Evolutionary conservation across 73 alveolate genomes (phyloP).

Genomic region (Paramecium primaurelia): DNA sequence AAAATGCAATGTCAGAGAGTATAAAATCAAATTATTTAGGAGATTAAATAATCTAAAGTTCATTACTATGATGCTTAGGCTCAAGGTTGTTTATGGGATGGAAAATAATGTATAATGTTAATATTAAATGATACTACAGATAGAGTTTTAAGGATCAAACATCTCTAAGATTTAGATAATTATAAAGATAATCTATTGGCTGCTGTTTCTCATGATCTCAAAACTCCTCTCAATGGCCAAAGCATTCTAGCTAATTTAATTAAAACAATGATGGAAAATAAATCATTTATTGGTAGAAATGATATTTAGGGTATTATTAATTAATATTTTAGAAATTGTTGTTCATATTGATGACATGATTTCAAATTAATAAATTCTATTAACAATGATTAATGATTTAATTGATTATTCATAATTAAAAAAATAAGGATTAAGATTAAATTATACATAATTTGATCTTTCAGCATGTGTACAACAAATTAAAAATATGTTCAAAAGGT

Average conservation of each 20-base stretch:
- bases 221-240: slow-evolving; percentile 24
- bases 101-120: slow-evolving; percentile 18
- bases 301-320: slow-evolving; percentile 25
- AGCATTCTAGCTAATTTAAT: background rate
- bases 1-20: background rate
- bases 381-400: slow-evolving; percentile 37
- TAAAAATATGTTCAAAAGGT: background rate
- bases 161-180: slow-evolving; percentile 2
- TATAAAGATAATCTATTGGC: slow-evolving; percentile 41
- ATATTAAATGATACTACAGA: slow-evolving; percentile 36
- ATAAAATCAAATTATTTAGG: background rate
- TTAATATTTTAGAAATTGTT: background rate
- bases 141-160: background rate
- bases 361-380: background rate
- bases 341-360: background rate
- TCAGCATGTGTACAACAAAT: background rate
- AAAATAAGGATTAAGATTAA: slow-evolving; percentile 21
- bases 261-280: background rate
- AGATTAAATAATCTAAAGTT: background rate
- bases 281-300: background rate
- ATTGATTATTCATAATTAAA: slow-evolving; percentile 8
- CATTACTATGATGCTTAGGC: slow-evolving; percentile 31
- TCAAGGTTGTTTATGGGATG: slow-evolving; percentile 23
- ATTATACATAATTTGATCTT: background rate
- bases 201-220: slow-evolving; percentile 37